Evolutionary conservation across 1,139 yeast species (phyloP), one percentile per base, ranked within the genome.

Genomic region (Debaryomyces psychrophilus): DNA sequence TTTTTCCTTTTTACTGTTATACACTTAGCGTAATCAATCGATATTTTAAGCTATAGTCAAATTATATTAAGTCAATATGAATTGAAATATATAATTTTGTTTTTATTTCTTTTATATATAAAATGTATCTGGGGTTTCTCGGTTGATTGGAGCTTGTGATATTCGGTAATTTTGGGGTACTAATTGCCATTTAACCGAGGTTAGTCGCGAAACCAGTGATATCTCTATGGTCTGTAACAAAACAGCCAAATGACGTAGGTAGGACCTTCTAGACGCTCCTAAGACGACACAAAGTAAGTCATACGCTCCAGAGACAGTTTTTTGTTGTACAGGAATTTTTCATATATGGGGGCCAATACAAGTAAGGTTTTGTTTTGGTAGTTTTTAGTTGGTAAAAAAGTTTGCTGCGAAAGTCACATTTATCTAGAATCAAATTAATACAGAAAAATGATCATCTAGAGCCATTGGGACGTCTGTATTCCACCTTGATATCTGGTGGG

Each of bases 1-100:
- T 84, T 53, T 38, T 55, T 22, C n/a, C 36, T 39, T 15, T 15
- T 22, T 25, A n/a, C 31, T 26, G n/a, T 26, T 28, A 34, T 11
- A 20, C 22, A 20, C 22, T 9, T 37, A 37, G 11, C 14, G 11
- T 18, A 33, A 33, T 33, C 14, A 33, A 33, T 27, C 34, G 26
- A 37, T 37, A 37, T 27, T 37, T 33, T 22, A 17, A 33, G 12
- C 18, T 18, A 11, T 33, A 15, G 25, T 11, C 36, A 33, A 33
- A 33, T 33, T 33, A 33, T 33, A 33, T 33, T 33, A 23, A 11
- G 18, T 33, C 36, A 33, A 33, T 11, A 11, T 11, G 18, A 33
- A 11, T 11, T 18, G n/a, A 11, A 18, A 33, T 33, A 11, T 18
- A 20, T 20, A 20, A 20, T 20, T 18, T 12, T 33, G 7, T 2